Conservation (phyloP, 106 monocot species). For the Dendrobium nobile region DNA sequence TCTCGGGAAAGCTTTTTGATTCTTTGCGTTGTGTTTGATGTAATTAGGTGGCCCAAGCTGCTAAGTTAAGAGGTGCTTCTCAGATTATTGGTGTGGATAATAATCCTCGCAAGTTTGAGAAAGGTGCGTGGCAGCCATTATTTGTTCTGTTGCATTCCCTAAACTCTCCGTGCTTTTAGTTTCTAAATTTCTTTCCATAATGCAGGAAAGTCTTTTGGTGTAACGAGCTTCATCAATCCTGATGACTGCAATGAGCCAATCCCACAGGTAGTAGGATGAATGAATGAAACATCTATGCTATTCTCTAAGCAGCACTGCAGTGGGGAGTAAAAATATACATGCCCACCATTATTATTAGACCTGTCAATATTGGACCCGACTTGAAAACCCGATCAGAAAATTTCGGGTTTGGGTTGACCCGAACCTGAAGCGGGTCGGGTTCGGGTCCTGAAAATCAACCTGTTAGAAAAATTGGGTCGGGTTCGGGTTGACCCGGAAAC, state of each 20-base stretch:
- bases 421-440: too few relatives aligned
- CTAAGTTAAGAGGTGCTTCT: slow-evolving; percentile 70
- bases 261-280: slow-evolving; percentile 42
- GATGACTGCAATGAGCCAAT: slow-evolving; percentile 65
- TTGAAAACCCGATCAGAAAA: too few relatives aligned
- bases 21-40: neutral
- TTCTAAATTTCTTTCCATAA: slow-evolving; percentile 4
- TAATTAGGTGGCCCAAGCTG: slow-evolving; percentile 82
- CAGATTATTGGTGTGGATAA: slow-evolving; percentile 83
- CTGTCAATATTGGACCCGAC: too few relatives aligned
- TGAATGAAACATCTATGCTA: neutral
- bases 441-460: too few relatives aligned
- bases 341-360: neutral
- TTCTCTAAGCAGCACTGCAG: neutral
- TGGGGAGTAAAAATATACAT: neutral
- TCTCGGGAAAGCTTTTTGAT: neutral
- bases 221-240: slow-evolving; percentile 82
- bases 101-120: slow-evolving; percentile 69
- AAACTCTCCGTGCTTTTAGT: neutral
- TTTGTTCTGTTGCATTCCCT: neutral
- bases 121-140: slow-evolving; percentile 33
- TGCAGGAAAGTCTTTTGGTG: slow-evolving; percentile 71
- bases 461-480: too few relatives aligned
- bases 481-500: too few relatives aligned
- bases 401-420: too few relatives aligned